Percentiles rank a stretch among this genome's conserved stretches.
phyloP scores from a whole-genome alignment of 345 rosid genomes.

The Noccaea bulbosa region DNA sequence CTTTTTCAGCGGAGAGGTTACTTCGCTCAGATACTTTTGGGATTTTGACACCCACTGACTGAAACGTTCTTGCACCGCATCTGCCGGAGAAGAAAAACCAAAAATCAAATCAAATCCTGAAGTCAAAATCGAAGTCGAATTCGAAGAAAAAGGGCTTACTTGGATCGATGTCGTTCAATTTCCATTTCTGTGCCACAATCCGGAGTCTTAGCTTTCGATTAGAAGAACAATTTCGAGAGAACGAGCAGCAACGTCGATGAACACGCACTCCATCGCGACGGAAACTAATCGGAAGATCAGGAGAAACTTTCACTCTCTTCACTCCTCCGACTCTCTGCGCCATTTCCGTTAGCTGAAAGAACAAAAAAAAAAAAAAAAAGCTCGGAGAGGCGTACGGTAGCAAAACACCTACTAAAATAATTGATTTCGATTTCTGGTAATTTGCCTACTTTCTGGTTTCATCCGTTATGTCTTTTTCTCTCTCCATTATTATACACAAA shows the following conservation, averaged over 20 bases:
- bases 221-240: slow-evolving; percentile 33
- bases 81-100: slow-evolving; percentile 44
- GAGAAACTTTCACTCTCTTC: slow-evolving; percentile 22
- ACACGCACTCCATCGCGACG: neutral
- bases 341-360: slow-evolving; percentile 28
- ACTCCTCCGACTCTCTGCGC: slow-evolving; percentile 37
- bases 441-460: slow-evolving; percentile 10
- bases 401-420: slow-evolving; percentile 21
- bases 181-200: slow-evolving; percentile 68
- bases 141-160: slow-evolving; percentile 46
- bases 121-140: neutral
- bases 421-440: too few relatives aligned
- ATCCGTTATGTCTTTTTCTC: slow-evolving; percentile 15
- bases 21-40: slow-evolving; percentile 61
- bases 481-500: neutral
- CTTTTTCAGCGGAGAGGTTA: slow-evolving; percentile 63
- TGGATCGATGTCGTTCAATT: slow-evolving; percentile 66
- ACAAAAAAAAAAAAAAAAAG: neutral
- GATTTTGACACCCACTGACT: slow-evolving; percentile 82
- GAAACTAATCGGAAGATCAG: slow-evolving; percentile 12
- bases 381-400: slow-evolving; percentile 35
- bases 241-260: slow-evolving; percentile 32
- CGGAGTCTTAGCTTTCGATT: slow-evolving; percentile 54
- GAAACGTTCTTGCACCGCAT: slow-evolving; percentile 71
- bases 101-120: neutral